Percentiles rank a stretch among this genome's conserved stretches.
Evolutionary conservation across 768 basidiomycete genomes (phyloP).

Genomic region (Boletus patriciae): DNA sequence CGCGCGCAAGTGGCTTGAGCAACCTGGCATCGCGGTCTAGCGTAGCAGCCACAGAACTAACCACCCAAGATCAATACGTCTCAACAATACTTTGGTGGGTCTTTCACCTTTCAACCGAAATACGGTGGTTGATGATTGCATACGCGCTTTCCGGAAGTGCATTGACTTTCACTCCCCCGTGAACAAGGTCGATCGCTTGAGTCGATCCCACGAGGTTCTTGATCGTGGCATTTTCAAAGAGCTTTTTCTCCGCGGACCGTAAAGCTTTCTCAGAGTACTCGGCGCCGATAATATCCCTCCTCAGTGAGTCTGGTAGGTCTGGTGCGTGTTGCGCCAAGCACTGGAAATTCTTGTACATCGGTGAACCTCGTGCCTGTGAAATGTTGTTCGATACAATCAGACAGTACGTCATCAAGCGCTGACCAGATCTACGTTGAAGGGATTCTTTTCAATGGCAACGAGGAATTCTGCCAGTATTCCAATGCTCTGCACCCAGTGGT

Average conservation of each 20-base stretch:
- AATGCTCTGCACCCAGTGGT: constrained; percentile 56
- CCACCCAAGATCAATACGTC: neutral
- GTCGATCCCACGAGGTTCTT: constrained; percentile 64
- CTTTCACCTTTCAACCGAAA: constrained; percentile 56
- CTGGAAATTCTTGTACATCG: constrained; percentile 58
- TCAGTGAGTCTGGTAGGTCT: constrained; percentile 48
- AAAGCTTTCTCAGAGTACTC: constrained; percentile 51
- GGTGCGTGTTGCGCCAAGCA: constrained; percentile 67
- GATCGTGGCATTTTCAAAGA: constrained; percentile 40
- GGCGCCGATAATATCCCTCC: constrained; percentile 49
- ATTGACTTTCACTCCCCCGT: constrained; percentile 72
- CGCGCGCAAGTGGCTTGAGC: constrained; percentile 44
- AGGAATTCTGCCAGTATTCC: constrained; percentile 76
- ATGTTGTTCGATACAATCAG: neutral
- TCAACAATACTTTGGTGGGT: neutral
- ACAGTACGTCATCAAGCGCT: constrained; percentile 6
- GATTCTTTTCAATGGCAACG: constrained; percentile 66
- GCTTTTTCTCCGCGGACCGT: constrained; percentile 46
- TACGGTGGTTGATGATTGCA: constrained; percentile 72
- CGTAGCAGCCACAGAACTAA: constrained; percentile 42
- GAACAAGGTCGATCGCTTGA: constrained; percentile 72
- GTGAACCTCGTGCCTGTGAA: constrained; percentile 51
- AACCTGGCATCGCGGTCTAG: constrained; percentile 45
- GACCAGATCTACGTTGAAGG: constrained; percentile 53
- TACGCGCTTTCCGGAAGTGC: constrained; percentile 75